Evolutionary conservation across 2,329 filamentous ascomycete species (phyloP), one percentile per base, ranked within the genome.

Genomic region (Pestalotiopsis sp.): DNA sequence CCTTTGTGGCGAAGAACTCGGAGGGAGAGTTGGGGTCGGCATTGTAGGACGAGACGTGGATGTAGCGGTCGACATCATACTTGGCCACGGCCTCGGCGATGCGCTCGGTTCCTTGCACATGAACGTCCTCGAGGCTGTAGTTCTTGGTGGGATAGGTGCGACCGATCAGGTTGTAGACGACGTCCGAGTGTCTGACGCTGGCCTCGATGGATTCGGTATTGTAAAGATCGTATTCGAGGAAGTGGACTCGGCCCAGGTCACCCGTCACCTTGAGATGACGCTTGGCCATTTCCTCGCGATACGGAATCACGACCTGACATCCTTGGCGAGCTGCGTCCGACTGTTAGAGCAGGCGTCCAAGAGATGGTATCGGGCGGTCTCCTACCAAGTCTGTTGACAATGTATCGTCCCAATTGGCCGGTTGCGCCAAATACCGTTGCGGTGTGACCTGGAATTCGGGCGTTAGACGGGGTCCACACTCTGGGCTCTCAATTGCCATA

Each of bases 91-190:
- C 94, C 79, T 97, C 94, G 64, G 90, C 93, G 76, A 99, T 99
- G 74, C 96, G 92, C 84, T 97, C 92, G 20, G 93, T 92, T 71
- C 95, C 94, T 80, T 97, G 94, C 52, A 98, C 90, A 77, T 99
- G 94, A 57, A 98, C 94, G 79, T 98, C 95, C 75, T 93, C 92
- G 70, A 97, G 87, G 68, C 92, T 90, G 82, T 98, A 99, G 87
- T 99, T 99, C 87, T 99, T 99, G 75, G 96, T 99, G 72, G 95
- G 93, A 81, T 98, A 98, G 81, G 95, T 92, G 72, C 95, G 92
- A 72, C 96, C 96, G 77, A 98, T 88, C 75, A 99, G 86, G 83
- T 99, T 99, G 87, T 97, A 97, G 72, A 99, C 96, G 71, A 98
- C 92, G 79, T 99, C 96, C 57, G 95, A 98, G 82, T 99, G 96